Evolutionary conservation across 78 protist species (phyloP).

Genomic region (Protostelium mycophagum): DNA sequence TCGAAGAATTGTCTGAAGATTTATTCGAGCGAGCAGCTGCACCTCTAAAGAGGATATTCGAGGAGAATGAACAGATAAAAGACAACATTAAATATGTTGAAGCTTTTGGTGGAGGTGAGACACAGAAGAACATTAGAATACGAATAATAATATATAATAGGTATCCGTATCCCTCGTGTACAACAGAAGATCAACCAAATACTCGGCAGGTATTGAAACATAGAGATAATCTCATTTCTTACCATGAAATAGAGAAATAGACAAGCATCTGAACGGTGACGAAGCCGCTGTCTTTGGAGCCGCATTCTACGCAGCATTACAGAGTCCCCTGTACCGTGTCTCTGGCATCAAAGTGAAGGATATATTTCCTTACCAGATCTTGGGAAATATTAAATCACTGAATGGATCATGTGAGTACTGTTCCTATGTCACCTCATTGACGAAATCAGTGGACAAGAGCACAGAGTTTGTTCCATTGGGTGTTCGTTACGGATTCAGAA

Average conservation of each 20-base stretch:
- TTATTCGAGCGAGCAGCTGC: constrained; percentile 32
- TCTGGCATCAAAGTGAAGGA: constrained; percentile 82
- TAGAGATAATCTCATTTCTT: not conserved
- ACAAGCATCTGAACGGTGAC: constrained; percentile 73
- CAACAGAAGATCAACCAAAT: constrained; percentile 13
- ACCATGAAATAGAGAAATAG: constrained; percentile 6
- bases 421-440: too few relatives aligned
- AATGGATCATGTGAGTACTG: not conserved
- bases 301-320: constrained; percentile 54
- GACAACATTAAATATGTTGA: not conserved
- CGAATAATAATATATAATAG: not conserved
- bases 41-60: constrained; percentile 39
- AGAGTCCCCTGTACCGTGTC: constrained; percentile 49
- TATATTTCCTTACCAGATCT: constrained; percentile 7
- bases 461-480: not conserved
- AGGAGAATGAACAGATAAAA: constrained; percentile 4
- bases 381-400: not conserved
- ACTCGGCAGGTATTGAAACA: not conserved
- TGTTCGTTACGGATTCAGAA: not conserved
- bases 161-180: constrained; percentile 24
- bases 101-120: not conserved
- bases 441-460: not conserved
- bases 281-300: constrained; percentile 75
- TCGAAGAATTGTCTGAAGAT: constrained; percentile 48
- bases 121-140: not conserved